Conservation (phyloP, 2,329 filamentous ascomycete genomes). For the Botrytis galanthina region DNA sequence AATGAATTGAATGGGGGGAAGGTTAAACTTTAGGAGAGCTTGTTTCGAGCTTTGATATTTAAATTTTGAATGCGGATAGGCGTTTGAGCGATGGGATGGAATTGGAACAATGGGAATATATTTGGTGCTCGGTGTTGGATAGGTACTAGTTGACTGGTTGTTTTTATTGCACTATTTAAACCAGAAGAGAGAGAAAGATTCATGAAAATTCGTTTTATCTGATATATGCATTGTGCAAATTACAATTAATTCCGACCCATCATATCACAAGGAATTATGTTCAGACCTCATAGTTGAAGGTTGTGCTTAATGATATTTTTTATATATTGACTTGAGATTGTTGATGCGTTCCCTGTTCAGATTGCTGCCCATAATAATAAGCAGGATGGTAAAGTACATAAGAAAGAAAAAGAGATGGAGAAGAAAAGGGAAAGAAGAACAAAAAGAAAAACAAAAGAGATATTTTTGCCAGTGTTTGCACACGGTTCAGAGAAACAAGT, state of each 20-base stretch:
- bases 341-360: not conserved
- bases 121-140: not conserved
- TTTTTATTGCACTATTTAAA: not conserved
- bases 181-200: not conserved
- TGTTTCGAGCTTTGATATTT: not conserved
- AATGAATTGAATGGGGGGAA: conserved; percentile 61
- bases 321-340: not conserved
- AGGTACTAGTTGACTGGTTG: not conserved
- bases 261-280: not conserved
- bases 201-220: not conserved
- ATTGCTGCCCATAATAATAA: not conserved
- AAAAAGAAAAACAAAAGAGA: not conserved
- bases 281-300: not conserved
- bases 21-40: conserved; percentile 48
- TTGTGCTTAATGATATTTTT: not conserved
- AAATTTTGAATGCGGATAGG: not conserved
- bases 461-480: not conserved
- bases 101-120: not conserved
- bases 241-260: too few species aligned
- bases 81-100: not conserved
- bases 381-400: not conserved
- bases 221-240: too few species aligned
- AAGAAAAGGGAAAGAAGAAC: not conserved
- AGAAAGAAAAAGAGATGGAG: not conserved
- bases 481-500: not conserved